Base-by-base conservation (phyloP, 2,329 filamentous ascomycete species). In the Epichloe hybrida region DNA sequence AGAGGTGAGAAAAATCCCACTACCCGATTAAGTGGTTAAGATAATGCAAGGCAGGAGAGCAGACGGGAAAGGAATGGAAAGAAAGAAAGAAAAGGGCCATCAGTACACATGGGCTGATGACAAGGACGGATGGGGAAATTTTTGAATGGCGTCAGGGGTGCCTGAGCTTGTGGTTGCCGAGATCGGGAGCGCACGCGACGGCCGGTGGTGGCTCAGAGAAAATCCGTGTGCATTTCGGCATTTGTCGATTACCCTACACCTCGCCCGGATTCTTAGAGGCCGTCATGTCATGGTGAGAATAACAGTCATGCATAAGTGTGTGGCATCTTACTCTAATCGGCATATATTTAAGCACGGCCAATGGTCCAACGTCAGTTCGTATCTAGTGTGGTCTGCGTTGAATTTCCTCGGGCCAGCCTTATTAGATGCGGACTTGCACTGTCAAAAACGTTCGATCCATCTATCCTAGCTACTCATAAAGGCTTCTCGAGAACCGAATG, bases 121-220 rank as follows among this genome's bases (percentile, higher is more conserved):
- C 36, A 40, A n/a, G 17, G 7, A 8, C 23, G 34, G 38, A 46
- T 42, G 27, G 50, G 51, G 45, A 51, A 54, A 51, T 57, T 57
- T 53, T 51, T 44, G 23, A 41, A 23, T 41, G 39, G 35, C 35
- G 44, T 41, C 45, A 50, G 44, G 48, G 21, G 51, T 48, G 44
- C 48, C 48, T 50, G 51, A 43, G 50, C 45, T 38, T 37, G 38
- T 11, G 45, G 31, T 50, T 53, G 45, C 55, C 55, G 55, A 56
- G 42, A 50, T 55, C 53, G 54, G 53, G 45, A 36, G 27, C 39
- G 52, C 50, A 50, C 46, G 44, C 51, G 41, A 49, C 38, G 45
- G 41, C 49, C 43, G 23, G 27, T 49, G 40, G 38, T 17, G 27
- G 20, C 12, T 39, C 8, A 31, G 3, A 31, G 27, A 31, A 31